Evolutionary conservation across 345 rosid species (phyloP), one percentile per base, ranked within the genome.

Genomic region (Schrenkiella parvula): DNA sequence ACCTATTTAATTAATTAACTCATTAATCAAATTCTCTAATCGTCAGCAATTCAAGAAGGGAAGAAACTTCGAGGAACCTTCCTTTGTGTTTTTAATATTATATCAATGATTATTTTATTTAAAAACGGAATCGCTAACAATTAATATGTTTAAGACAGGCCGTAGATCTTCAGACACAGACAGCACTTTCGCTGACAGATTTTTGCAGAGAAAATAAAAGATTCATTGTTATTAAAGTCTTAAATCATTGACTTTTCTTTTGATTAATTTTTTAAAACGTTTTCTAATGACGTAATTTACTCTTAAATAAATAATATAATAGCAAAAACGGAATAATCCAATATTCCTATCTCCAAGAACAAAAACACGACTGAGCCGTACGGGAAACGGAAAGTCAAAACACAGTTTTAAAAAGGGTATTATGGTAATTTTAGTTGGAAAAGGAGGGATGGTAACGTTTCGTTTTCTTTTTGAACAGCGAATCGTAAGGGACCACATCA

Each of bases 21-120:
- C 44, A 37, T 50, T 48, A 35, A 37, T 38, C 10, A 67, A 28
- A 17, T 11, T 38, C 2, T 15, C 0, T 38, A 51, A 9, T 50
- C 35, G 34, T 22, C 46, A 6, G 19, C 71, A 10, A 22, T 50
- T 22, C 15, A 53, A 73, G 44, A 43, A 35, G 35, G 72, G 60
- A 58, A 56, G 78, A 74, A 74, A 66, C 61, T 74, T 74, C 72
- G 18, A 47, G 67, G 78, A 74, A 66, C 26, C 42, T 64, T 23
- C 6, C 59, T 57, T 57, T 54, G n/a, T 47, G 48, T 35, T 44
- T 32, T 43, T 53, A n/a, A n/a, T n/a, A n/a, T n/a, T n/a, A n/a
- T n/a, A 64, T 37, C 10, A 32, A 51, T 11, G 31, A 64, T 28
- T 28, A 11, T 44, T 44, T 15, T 15, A 28, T 29, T 18, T 26